phyloP scores from a whole-genome alignment of 1,284 basidiomycete genomes.

The Sporisorium iseilematis-ciliati region DNA sequence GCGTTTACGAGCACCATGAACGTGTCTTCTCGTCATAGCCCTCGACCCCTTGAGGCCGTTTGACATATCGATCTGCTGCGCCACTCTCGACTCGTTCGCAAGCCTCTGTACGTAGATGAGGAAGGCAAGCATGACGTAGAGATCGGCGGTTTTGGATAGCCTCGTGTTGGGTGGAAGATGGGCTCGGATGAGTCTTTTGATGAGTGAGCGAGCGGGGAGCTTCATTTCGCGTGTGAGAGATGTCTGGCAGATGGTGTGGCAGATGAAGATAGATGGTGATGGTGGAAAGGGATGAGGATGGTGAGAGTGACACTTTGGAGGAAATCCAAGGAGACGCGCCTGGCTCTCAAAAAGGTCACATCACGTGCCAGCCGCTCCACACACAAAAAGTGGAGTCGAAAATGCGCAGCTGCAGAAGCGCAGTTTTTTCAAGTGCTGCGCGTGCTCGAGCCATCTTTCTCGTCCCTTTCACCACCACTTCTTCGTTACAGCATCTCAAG shows the following conservation, averaged over 20 bases:
- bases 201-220: slow-evolving; percentile 41
- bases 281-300: neutral
- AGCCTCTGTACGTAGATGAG: slow-evolving; percentile 47
- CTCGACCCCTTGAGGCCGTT: slow-evolving; percentile 40
- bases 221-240: slow-evolving; percentile 22
- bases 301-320: neutral
- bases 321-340: slow-evolving; percentile 25
- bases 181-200: slow-evolving; percentile 45
- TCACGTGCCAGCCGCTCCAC: slow-evolving; percentile 27
- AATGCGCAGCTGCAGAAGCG: slow-evolving; percentile 24
- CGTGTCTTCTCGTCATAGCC: slow-evolving; percentile 36
- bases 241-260: neutral
- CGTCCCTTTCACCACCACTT: slow-evolving; percentile 2
- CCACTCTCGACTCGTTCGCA: slow-evolving; percentile 45
- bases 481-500: neutral
- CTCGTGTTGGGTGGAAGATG: slow-evolving; percentile 44
- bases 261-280: neutral
- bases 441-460: slow-evolving; percentile 28
- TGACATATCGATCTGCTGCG: slow-evolving; percentile 44
- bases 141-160: slow-evolving; percentile 48
- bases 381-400: slow-evolving; percentile 27
- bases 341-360: neutral
- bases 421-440: neutral
- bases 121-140: slow-evolving; percentile 51
- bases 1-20: slow-evolving; percentile 45